Conservation (phyloP, 2,329 filamentous ascomycete genomes). For the Cladosporium cucumerinum region DNA sequence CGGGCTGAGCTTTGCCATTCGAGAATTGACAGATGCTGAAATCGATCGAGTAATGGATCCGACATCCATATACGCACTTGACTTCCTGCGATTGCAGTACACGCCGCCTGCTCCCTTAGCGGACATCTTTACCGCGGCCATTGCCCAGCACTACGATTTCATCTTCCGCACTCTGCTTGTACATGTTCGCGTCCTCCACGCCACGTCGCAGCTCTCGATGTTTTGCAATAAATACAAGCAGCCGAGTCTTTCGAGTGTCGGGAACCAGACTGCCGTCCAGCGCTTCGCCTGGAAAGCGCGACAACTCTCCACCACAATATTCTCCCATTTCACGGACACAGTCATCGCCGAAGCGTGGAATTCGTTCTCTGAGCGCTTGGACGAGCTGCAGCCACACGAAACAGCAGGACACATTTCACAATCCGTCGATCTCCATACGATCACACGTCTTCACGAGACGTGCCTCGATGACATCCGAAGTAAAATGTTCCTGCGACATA, state of each 20-base stretch:
- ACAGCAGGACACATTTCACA: constrained; percentile 20
- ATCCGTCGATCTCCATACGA: constrained; percentile 23
- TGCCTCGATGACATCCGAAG: constrained; percentile 31
- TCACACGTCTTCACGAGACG: constrained; percentile 28
- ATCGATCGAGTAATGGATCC: constrained; percentile 81
- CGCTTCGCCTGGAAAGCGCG: constrained; percentile 68
- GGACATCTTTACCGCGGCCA: constrained; percentile 66
- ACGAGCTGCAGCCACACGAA: constrained; percentile 54
- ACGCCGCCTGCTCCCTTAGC: constrained; percentile 69
- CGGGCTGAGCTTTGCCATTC: constrained; percentile 67
- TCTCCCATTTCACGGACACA: constrained; percentile 75
- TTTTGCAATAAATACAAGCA: constrained; percentile 22
- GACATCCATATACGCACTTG: constrained; percentile 79
- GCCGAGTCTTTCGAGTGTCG: no score
- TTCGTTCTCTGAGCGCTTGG: constrained; percentile 64
- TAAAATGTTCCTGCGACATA: constrained; percentile 32
- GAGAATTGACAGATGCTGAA: constrained; percentile 73
- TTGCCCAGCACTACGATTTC: constrained; percentile 76
- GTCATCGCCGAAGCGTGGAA: constrained; percentile 73
- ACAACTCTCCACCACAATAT: constrained; percentile 71
- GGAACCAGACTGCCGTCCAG: neutral
- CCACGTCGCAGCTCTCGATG: constrained; percentile 44
- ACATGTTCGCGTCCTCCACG: constrained; percentile 67
- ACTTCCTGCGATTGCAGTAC: constrained; percentile 87
- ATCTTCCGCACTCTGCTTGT: constrained; percentile 79